A percentile compares a stretch with the other conserved stretches of the same genome.
Evolutionary conservation across 345 rosid genomes (phyloP).

Genomic region (Acer saccharum): DNA sequence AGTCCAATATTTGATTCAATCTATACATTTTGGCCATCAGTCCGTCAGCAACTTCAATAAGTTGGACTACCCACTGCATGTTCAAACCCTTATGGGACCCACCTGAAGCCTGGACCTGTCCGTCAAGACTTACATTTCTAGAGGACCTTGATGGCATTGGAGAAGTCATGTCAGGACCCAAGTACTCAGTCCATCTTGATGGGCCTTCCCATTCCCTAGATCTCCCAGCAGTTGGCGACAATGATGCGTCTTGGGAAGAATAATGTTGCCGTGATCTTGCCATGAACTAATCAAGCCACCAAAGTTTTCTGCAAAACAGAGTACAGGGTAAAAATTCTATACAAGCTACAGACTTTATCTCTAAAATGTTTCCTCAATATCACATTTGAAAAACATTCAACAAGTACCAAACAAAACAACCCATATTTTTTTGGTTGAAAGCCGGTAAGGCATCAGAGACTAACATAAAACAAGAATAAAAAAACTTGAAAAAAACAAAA

Average conservation of each 20-base stretch:
- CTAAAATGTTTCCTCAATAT: no score
- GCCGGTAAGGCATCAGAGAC: no score
- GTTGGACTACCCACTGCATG: constrained; percentile 90
- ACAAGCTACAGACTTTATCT: neutral
- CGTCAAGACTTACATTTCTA: constrained; percentile 61
- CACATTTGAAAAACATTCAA: neutral
- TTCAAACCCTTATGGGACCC: constrained; percentile 85
- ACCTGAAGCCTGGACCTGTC: constrained; percentile 58
- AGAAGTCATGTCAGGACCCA: constrained; percentile 72
- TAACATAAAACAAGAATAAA: no score
- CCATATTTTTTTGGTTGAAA: neutral
- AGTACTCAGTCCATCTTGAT: constrained; percentile 92
- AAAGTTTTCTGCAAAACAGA: neutral
- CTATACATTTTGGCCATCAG: constrained; percentile 98
- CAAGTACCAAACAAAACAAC: neutral
- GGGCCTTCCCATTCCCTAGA: constrained; percentile 95
- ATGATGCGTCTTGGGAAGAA: constrained; percentile 50
- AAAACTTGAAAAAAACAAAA: no score
- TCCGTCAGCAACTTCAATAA: constrained; percentile 91
- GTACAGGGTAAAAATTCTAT: neutral
- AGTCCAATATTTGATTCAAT: constrained; percentile 88
- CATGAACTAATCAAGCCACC: constrained; percentile 39
- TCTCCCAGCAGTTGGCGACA: constrained; percentile 63
- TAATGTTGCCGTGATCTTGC: constrained; percentile 66
- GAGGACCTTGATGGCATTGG: constrained; percentile 55